These are phyloP conservation scores for Saccharomycopsis sp. DNA, from an alignment of 805 yeast genomes.

Conservation along the genomic window DNA sequence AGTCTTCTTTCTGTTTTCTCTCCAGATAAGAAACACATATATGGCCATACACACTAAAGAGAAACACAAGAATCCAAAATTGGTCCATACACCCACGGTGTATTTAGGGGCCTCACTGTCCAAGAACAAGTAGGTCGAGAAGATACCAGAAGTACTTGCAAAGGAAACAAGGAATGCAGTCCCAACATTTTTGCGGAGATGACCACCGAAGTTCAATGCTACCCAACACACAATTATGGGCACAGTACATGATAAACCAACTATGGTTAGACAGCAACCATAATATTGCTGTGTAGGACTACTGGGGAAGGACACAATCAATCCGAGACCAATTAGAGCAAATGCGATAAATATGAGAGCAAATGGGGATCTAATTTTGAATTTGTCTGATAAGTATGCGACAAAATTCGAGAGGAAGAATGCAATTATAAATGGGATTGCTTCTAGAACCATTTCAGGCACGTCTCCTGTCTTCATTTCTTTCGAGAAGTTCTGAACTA, in stretches of 20 bases:
- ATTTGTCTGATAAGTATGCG: constrained; percentile 9
- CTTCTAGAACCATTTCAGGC: constrained; percentile 10
- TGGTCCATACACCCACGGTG: constrained; percentile 10
- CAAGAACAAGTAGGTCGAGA: constrained; percentile 14
- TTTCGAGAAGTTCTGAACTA: background rate
- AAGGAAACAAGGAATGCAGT: constrained; percentile 16
- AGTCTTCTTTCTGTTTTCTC: constrained; percentile 8
- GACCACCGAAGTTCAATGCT: constrained; percentile 18
- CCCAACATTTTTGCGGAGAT: constrained; percentile 15
- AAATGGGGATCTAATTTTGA: constrained; percentile 15
- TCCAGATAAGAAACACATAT: constrained; percentile 9
- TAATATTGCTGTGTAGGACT: background rate
- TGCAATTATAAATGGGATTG: constrained; percentile 17
- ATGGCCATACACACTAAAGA: constrained; percentile 5
- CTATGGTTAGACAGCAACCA: constrained; percentile 12
- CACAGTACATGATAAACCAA: constrained; percentile 15
- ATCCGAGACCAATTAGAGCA: constrained; percentile 9
- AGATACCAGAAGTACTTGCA: constrained; percentile 12
- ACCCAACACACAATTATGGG: constrained; percentile 20
- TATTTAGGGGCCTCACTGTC: constrained; percentile 9
- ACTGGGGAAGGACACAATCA: constrained; percentile 5
- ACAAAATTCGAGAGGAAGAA: constrained; percentile 11
- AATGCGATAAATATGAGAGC: constrained; percentile 2
- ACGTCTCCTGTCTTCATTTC: background rate
- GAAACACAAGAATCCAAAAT: constrained; percentile 8